Base-by-base conservation (phyloP, 1,284 basidiomycete species). In the Inonotus obliquus region DNA sequence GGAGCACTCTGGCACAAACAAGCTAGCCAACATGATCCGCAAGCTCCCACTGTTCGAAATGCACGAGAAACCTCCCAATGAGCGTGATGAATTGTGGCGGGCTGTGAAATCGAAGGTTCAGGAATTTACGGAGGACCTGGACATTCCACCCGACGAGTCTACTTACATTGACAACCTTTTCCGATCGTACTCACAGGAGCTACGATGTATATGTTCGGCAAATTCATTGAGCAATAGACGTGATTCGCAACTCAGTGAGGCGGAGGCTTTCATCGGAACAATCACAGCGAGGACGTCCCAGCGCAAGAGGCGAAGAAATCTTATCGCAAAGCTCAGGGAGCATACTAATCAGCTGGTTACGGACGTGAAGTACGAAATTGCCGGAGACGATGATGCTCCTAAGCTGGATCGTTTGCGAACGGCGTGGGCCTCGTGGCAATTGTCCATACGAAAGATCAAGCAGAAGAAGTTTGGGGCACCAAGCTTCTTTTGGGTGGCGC, bases 181-280 rank as follows among this genome's bases (percentile, higher is more conserved):
- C 35, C n/a, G 23, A 17, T 57, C 49, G 32, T 72, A 69, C 60
- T 60, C 60, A 11, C 63, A 59, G 14, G 63, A 69, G 52, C 60
- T 72, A 48, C 63, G 65, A 23, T 61, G 61, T 51, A 68, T 70
- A 27, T 71, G 67, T 58, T 64, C 60, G 6, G 53, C 55, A 10
- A 55, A 65, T 59, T 54, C 65, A 39, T 29, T 71, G 29, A 60
- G 54, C 51, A 48, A 51, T 41, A 27, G n/a, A 11, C 65, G 57
- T 14, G 4, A 47, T 38, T 62, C 59, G 29, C 59, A 48, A 53
- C 60, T 71, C 13, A 65, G 67, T 1, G 70, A 73, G 51, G 72
- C 70, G 51, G 71, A 73, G 57, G 68, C 67, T 21, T 61, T 70
- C 27, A 64, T 69, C 17, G 71, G 70, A 5, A 70, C 70, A 11